These are phyloP conservation scores for Persicaria maculosa DNA, from an alignment of 148 eudicot species.

Conservation along the genomic window DNA sequence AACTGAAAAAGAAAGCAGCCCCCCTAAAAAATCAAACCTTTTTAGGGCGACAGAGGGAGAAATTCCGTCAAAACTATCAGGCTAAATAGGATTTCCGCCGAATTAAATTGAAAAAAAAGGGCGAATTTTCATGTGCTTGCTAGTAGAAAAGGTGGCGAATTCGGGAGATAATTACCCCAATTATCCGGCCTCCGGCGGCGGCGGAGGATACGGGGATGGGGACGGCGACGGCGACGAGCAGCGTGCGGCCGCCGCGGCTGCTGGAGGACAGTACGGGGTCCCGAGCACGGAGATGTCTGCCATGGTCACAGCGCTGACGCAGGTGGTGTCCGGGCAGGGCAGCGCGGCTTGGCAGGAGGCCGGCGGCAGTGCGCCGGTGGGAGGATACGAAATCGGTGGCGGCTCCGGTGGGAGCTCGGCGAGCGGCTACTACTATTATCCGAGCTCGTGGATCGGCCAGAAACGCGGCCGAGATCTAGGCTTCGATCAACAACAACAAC, in stretches of 20 bases:
- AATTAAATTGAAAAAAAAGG: neutral
- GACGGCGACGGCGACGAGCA: neutral
- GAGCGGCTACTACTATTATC: neutral
- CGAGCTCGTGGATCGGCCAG: slow-evolving; percentile 1
- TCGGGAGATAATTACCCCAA: neutral
- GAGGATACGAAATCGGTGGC: neutral
- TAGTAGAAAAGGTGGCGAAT: neutral
- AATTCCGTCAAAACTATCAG: neutral
- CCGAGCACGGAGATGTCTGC: slow-evolving; percentile 7
- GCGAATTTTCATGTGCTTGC: neutral
- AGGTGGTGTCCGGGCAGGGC: slow-evolving; percentile 6
- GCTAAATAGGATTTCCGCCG: neutral
- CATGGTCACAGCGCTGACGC: slow-evolving; percentile 7
- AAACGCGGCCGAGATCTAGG: neutral
- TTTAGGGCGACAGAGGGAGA: neutral
- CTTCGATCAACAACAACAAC: neutral
- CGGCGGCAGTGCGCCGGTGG: neutral
- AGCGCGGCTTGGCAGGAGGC: neutral
- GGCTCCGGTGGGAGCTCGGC: neutral
- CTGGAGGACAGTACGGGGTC: neutral
- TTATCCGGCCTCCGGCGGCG: neutral
- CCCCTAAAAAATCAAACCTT: neutral
- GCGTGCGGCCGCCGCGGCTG: no score
- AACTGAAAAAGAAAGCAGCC: slow-evolving; percentile 3
- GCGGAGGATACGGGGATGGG: neutral